These are phyloP conservation scores for Chaetoceros muelleri DNA, from an alignment of 108 stramenopile genomes.

Conservation along the genomic window DNA sequence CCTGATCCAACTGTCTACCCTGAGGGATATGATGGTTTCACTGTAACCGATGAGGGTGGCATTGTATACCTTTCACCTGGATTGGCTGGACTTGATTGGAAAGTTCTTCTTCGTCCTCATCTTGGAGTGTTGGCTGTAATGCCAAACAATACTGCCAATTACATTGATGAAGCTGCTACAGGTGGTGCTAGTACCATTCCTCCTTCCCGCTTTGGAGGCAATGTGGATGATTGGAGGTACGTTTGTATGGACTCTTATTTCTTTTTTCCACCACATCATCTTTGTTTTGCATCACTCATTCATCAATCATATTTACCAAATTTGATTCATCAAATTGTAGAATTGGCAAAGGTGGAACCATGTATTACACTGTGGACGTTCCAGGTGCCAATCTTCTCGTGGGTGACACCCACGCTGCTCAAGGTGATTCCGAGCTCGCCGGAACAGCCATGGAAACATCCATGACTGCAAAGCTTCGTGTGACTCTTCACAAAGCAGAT, in stretches of 20 bases:
- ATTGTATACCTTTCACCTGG: slow-evolving; percentile 15
- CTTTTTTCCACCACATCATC: too few relatives aligned
- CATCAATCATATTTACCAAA: background rate
- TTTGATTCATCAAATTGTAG: slow-evolving; percentile 21
- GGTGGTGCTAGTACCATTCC: slow-evolving; percentile 23
- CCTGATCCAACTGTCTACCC: slow-evolving; percentile 14
- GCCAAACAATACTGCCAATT: slow-evolving; percentile 22
- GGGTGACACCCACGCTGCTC: slow-evolving; percentile 24
- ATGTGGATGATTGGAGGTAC: too few relatives aligned
- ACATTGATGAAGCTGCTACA: slow-evolving; percentile 14
- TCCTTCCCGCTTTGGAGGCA: slow-evolving; percentile 20
- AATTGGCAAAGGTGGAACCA: slow-evolving; percentile 24
- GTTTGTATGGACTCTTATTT: too few relatives aligned
- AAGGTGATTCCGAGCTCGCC: slow-evolving; percentile 26
- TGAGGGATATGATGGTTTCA: slow-evolving; percentile 10
- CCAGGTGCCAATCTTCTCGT: slow-evolving; percentile 16
- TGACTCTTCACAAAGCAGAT: slow-evolving; percentile 18
- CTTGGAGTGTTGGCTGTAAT: slow-evolving; percentile 14
- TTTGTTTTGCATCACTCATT: background rate
- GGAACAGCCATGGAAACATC: slow-evolving; percentile 26
- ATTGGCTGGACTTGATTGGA: slow-evolving; percentile 11
- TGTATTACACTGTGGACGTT: slow-evolving; percentile 22
- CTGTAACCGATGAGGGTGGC: slow-evolving; percentile 17
- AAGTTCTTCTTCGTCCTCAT: slow-evolving; percentile 20
- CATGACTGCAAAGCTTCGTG: slow-evolving; percentile 23